Base-by-base conservation (phyloP, 345 rosid genomes). In the Bretschneidera sinensis region DNA sequence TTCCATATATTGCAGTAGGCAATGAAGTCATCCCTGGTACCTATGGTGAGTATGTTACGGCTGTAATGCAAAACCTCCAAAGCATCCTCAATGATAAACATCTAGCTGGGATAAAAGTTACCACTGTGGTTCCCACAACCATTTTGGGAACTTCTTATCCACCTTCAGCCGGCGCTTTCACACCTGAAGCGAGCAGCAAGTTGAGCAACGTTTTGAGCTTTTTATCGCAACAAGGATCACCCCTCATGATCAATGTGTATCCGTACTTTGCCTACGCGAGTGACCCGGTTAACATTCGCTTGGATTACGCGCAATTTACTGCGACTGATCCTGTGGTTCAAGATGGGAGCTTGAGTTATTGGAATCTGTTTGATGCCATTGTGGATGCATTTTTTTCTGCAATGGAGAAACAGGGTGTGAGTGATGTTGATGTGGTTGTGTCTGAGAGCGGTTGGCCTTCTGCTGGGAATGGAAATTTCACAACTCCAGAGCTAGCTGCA, bases 401-500 rank as follows among this genome's bases (percentile, higher is more conserved):
- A 0, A 55, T 71, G 75, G 78, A 76, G 59, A 77, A 67, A 28
- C 62, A 49, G 54, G 59, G 67, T 1, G 63, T 33, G 20, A 1
- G 2, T 0, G 18, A 34, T 24, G 55, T 79, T 25, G 9, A 61
- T 0, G 21, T 74, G 17, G 72, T 55, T 5, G 79, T 82, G 21
- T 31, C 76, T 0, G 87, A 77, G 64, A 69, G 64, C 0, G 80
- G 82, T 17, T 77, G 82, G 82, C 84, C 82, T 18, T 77, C 78
- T 0, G 65, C 57, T 14, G 86, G 76, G 35, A 78, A 73, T 17
- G 78, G 68, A 3, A 0, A 51, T 6, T 20, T 63, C 13, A 64
- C 79, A 1, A 74, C 75, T 16, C 68, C 35, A 1, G 47, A 62
- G 20, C 53, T 61, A 9, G 79, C 76, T 0, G 31, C 24, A 0